Evolutionary conservation across 805 yeast genomes (phyloP), one percentile per base, ranked within the genome.

Genomic region (Ascoidea rubescens): DNA sequence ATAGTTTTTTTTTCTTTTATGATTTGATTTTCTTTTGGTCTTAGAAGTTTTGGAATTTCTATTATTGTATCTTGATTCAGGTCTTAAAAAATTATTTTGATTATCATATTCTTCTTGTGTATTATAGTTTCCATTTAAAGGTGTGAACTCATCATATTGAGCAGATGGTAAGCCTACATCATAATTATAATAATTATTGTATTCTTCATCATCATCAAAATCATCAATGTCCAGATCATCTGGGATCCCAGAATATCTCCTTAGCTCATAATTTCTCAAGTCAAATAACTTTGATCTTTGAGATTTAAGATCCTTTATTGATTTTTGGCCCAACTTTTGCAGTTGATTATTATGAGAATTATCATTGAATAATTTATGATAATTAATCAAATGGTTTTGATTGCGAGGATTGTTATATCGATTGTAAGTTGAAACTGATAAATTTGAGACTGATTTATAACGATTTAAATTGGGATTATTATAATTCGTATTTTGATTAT

Each of bases 231-330:
- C 70, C 12, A 71, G 72, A 61, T 80, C 80, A 59, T 80, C 84
- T 0, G 84, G 84, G 2, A 80, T 76, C 21, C 84, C 86, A 21
- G 89, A 81, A 59, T 84, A 84, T 42, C 89, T 68, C 60, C 90
- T 71, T 5, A 87, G 79, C 48, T 81, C 84, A 0, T 83, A 78
- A 1, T 87, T 89, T 58, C 79, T 82, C 10, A 79, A 75, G 59
- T 84, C 91, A 64, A 85, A 84, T 5, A 84, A 66, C 55, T 82
- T 81, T 1, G 89, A 82, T 0, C 89, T 82, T 1, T 88, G 83
- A 2, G 89, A 14, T 37, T 37, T 37, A 37, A 14, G 14, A 10
- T 37, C 43, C 4, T 37, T 37, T 37, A 37, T 37, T 10, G 14
- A 10, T 14, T 37, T 8, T 37, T 37, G 43, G 2, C 43, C 14